These are phyloP conservation scores for Ascochyta rabiei DNA, from an alignment of 2,329 filamentous ascomycete species.

Conservation along the genomic window DNA sequence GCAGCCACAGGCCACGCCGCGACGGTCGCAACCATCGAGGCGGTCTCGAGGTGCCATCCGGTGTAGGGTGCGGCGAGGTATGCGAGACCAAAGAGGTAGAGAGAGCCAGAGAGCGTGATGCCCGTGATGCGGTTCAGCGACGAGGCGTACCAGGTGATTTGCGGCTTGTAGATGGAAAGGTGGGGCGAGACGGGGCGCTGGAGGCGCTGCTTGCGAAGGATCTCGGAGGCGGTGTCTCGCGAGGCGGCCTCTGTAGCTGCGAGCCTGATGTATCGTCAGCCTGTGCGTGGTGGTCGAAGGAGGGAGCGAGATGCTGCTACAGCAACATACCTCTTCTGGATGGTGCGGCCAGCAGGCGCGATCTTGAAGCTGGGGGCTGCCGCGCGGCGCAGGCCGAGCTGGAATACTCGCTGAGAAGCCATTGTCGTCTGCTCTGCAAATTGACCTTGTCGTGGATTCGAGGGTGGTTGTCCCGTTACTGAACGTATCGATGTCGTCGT, in stretches of 20 bases:
- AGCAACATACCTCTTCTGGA: slow-evolving; percentile 56
- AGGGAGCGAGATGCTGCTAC: slow-evolving; percentile 20
- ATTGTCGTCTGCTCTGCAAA: slow-evolving; percentile 29
- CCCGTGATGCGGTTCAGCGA: slow-evolving; percentile 87
- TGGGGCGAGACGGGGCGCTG: slow-evolving; percentile 84
- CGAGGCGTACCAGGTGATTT: slow-evolving; percentile 83
- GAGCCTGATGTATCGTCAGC: slow-evolving; percentile 39
- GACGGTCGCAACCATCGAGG: slow-evolving; percentile 68
- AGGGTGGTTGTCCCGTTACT: slow-evolving; percentile 26
- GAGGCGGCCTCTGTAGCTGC: slow-evolving; percentile 65
- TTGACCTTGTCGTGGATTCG: slow-evolving; percentile 22
- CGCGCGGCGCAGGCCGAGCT: slow-evolving; percentile 51
- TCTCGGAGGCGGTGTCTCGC: slow-evolving; percentile 60
- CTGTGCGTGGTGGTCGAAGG: slow-evolving; percentile 2
- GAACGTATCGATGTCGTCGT: slow-evolving; percentile 41
- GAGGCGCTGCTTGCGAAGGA: slow-evolving; percentile 82
- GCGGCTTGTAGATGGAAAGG: slow-evolving; percentile 81
- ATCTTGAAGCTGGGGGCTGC: slow-evolving; percentile 51
- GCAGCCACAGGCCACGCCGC: slow-evolving; percentile 64
- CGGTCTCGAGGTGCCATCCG: slow-evolving; percentile 72
- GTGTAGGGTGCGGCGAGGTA: slow-evolving; percentile 82
- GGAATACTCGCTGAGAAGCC: slow-evolving; percentile 55
- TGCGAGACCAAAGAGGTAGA: slow-evolving; percentile 80
- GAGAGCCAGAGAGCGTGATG: slow-evolving; percentile 68
- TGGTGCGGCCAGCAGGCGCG: slow-evolving; percentile 47